Evolutionary conservation across 2,329 filamentous ascomycete species (phyloP).

Genomic region (Dothistroma septosporum): DNA sequence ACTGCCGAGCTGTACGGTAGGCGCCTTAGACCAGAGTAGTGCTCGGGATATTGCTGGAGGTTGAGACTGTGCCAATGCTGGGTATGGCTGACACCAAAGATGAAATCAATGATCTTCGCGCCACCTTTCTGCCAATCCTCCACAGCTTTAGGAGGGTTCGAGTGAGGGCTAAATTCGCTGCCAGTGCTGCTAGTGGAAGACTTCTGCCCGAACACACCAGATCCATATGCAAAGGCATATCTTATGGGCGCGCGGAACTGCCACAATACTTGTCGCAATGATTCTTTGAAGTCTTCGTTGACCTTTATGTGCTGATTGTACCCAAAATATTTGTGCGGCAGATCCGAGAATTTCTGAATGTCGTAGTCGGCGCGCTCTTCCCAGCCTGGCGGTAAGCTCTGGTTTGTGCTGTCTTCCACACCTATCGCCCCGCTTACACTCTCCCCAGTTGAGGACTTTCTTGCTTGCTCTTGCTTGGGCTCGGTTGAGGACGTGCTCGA

Average conservation of each 20-base stretch:
- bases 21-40: constrained; percentile 82
- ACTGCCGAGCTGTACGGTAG: constrained; percentile 69
- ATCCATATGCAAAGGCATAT: constrained; percentile 96
- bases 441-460: background rate
- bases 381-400: constrained; percentile 57
- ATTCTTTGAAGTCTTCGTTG: constrained; percentile 92
- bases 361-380: constrained; percentile 69
- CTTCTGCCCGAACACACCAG: constrained; percentile 86
- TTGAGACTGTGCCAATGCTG: constrained; percentile 98
- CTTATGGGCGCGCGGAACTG: constrained; percentile 89
- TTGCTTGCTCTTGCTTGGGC: background rate
- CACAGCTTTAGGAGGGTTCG: constrained; percentile 75
- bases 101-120: constrained; percentile 97
- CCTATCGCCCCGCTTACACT: background rate
- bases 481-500: constrained; percentile 7
- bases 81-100: constrained; percentile 89
- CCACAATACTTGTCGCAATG: constrained; percentile 79
- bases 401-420: constrained; percentile 23
- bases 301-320: constrained; percentile 96
- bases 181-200: constrained; percentile 39
- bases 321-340: constrained; percentile 78
- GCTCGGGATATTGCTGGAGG: constrained; percentile 77
- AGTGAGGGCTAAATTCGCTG: constrained; percentile 65
- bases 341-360: constrained; percentile 66
- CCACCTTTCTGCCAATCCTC: constrained; percentile 79